These are phyloP conservation scores for Aphanomyces stellatus DNA, from an alignment of 352 stramenopile genomes.

Conservation along the genomic window DNA sequence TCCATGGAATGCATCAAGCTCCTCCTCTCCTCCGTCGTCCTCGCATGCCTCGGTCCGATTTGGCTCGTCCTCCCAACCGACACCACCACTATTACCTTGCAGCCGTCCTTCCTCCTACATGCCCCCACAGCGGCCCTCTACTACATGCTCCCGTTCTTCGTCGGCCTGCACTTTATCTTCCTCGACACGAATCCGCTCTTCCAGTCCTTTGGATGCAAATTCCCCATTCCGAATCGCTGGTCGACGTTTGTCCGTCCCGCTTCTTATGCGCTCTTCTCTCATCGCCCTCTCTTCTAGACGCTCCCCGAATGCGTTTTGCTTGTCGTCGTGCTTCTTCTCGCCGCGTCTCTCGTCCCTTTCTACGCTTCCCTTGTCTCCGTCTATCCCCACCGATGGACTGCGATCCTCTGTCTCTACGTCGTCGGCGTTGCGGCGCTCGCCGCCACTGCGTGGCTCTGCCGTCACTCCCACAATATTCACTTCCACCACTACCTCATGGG, in stretches of 20 bases:
- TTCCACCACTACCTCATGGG: not conserved
- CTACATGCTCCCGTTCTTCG: not conserved
- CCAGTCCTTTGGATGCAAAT: not conserved
- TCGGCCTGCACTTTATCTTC: not conserved
- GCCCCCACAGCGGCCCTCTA: not conserved
- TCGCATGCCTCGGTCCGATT: not conserved
- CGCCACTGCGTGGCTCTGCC: not conserved
- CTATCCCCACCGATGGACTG: not conserved
- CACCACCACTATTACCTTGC: no score
- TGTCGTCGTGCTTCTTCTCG: not conserved
- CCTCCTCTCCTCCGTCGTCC: not conserved
- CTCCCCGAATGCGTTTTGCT: not conserved
- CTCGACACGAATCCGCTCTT: not conserved
- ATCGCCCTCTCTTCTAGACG: no score
- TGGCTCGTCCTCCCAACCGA: not conserved
- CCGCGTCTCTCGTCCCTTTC: not conserved
- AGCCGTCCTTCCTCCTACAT: not conserved
- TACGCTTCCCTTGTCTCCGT: not conserved
- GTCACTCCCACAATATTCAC: not conserved
- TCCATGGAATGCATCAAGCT: not conserved
- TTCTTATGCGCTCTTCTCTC: no score
- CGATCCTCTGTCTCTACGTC: not conserved
- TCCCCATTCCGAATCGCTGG: not conserved
- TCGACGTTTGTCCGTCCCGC: not conserved
- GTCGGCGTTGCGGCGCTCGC: not conserved